phyloP scores from a whole-genome alignment of 768 basidiomycete genomes.

The Podaxis sp. region DNA sequence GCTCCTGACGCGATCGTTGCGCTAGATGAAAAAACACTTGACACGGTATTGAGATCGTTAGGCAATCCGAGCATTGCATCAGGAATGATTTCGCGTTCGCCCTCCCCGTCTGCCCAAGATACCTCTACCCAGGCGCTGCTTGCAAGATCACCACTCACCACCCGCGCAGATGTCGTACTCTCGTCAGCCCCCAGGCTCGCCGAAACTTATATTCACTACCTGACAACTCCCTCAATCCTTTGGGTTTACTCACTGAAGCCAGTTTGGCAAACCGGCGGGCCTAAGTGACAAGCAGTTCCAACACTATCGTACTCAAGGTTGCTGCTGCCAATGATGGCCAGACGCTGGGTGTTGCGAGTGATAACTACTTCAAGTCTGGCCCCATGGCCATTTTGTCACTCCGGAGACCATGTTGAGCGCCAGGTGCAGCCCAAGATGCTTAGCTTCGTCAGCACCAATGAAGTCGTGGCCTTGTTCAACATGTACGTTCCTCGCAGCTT shows the following conservation, averaged over 20 bases:
- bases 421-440: slow-evolving; percentile 94
- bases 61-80: slow-evolving; percentile 79
- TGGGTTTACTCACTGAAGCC: slow-evolving; percentile 91
- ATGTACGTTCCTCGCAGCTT: slow-evolving; percentile 55
- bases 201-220: slow-evolving; percentile 89
- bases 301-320: slow-evolving; percentile 23
- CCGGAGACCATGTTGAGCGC: slow-evolving; percentile 79
- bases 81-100: slow-evolving; percentile 80
- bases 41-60: slow-evolving; percentile 86
- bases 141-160: slow-evolving; percentile 49
- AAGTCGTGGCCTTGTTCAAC: slow-evolving; percentile 88
- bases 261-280: slow-evolving; percentile 74
- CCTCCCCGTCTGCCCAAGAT: slow-evolving; percentile 62
- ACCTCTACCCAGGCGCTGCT: slow-evolving; percentile 59
- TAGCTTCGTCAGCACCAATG: slow-evolving; percentile 81
- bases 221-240: slow-evolving; percentile 88
- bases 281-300: slow-evolving; percentile 42
- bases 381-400: slow-evolving; percentile 89
- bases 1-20: slow-evolving; percentile 73
- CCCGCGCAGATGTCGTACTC: slow-evolving; percentile 28
- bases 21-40: slow-evolving; percentile 91
- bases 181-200: slow-evolving; percentile 54
- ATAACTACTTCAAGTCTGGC: slow-evolving; percentile 91
- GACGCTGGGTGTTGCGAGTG: slow-evolving; percentile 78
- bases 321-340: slow-evolving; percentile 37